Conservation (phyloP, 495 filamentous ascomycete genomes). For the Aspergillus ostianus region DNA sequence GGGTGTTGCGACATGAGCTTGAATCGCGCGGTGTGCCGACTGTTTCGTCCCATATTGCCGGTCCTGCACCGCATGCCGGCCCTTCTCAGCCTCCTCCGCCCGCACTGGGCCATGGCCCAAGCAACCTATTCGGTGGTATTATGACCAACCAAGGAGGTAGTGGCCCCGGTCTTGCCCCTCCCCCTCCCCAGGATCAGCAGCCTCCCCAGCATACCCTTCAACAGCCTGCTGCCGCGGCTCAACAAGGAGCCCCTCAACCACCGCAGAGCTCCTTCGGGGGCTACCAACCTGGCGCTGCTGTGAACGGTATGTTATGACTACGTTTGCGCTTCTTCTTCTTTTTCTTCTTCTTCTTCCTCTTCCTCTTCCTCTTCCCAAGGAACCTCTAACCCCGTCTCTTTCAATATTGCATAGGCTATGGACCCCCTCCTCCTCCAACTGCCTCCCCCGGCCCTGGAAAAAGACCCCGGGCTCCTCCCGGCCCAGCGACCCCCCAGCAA, state of each 20-base stretch:
- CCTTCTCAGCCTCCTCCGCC: conserved; percentile 80
- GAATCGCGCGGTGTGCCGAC: conserved; percentile 77
- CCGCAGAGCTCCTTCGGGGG: conserved; percentile 57
- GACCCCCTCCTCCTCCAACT: conserved; percentile 72
- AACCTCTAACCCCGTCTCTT: conserved; percentile 28
- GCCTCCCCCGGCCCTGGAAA: conserved; percentile 85
- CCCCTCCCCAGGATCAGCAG: conserved; percentile 64
- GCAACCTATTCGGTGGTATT: conserved; percentile 90
- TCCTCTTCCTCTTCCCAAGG: conserved; percentile 8
- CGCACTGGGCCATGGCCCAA: conserved; percentile 84
- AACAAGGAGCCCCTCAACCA: conserved; percentile 61
- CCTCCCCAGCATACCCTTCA: conserved; percentile 60
- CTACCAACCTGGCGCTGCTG: conserved; percentile 61
- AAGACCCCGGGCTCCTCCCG: conserved; percentile 58
- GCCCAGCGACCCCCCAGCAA: conserved; percentile 88
- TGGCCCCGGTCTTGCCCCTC: conserved; percentile 84
- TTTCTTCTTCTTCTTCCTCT: too few species aligned
- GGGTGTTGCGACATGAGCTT: conserved; percentile 80
- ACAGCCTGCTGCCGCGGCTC: conserved; percentile 58
- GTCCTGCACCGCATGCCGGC: conserved; percentile 67
- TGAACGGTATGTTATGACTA: conserved; percentile 60
- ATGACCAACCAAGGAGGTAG: conserved; percentile 88
- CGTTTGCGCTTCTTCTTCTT: conserved; percentile 15
- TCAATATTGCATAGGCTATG: conserved; percentile 48
- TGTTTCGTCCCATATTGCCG: conserved; percentile 61